A percentile compares a stretch with the other conserved stretches of the same genome.
Conservation (phyloP, 2,329 filamentous ascomycete genomes). For the Cryphonectria carpinicola region DNA sequence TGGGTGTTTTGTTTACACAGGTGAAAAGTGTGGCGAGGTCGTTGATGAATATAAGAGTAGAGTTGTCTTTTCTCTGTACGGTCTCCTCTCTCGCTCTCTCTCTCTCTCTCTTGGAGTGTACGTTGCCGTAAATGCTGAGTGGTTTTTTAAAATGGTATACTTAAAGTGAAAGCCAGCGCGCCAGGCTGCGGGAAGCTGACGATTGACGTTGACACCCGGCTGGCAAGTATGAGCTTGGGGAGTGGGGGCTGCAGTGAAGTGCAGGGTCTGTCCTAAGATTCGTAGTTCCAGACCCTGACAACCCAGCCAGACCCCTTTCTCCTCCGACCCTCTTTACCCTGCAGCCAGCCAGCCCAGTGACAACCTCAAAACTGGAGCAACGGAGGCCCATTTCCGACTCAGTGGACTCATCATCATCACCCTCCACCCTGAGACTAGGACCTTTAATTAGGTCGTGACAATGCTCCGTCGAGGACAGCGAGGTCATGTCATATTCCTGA, state of each 20-base stretch:
- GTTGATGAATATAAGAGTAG: neutral
- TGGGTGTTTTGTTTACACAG: neutral
- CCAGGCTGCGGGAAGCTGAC: constrained; percentile 28
- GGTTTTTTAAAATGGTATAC: neutral
- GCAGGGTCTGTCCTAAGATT: neutral
- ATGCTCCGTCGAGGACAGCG: too few species aligned
- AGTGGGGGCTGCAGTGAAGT: neutral
- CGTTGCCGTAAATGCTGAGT: neutral
- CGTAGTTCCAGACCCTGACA: neutral
- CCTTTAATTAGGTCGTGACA: too few species aligned
- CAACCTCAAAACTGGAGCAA: too few species aligned
- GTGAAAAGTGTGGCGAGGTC: neutral
- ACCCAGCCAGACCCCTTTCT: neutral
- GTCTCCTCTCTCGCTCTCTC: too few species aligned
- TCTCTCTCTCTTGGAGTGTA: neutral
- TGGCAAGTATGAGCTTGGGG: constrained; percentile 22
- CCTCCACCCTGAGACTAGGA: neutral
- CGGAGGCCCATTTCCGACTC: too few species aligned
- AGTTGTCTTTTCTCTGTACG: neutral
- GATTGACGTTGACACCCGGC: constrained; percentile 25
- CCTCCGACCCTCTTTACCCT: neutral
- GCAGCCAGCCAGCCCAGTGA: neutral
- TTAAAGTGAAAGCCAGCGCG: constrained; percentile 10
- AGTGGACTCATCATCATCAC: neutral
- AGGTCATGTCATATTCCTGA: too few species aligned